A percentile compares a stretch with the other conserved stretches of the same genome.
Evolutionary conservation across 257 asterid genomes (phyloP).

Genomic region (Marsdenia floribunda): DNA sequence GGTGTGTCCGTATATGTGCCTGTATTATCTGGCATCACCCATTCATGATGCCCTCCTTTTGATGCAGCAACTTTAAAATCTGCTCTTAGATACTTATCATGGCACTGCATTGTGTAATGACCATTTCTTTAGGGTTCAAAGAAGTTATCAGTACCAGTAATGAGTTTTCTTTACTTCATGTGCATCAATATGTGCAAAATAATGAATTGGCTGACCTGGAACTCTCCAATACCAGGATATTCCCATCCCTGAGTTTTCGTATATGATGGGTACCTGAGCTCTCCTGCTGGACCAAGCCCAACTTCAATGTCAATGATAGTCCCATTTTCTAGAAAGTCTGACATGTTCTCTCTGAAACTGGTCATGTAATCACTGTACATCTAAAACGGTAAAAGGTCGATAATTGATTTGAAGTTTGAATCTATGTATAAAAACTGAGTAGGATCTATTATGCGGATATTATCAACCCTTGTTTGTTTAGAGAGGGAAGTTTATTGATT

Average conservation of each 20-base stretch:
- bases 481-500: neutral
- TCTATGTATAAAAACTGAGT: neutral
- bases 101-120: conserved; percentile 27
- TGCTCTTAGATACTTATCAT: conserved; percentile 30
- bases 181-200: neutral
- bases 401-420: neutral
- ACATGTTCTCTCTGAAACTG: conserved; percentile 65
- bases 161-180: neutral
- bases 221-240: conserved; percentile 82
- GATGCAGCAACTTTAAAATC: conserved; percentile 29
- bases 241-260: conserved; percentile 70
- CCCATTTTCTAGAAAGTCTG: conserved; percentile 46
- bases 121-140: neutral
- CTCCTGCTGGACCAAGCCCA: conserved; percentile 91
- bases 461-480: neutral
- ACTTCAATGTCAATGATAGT: conserved; percentile 69
- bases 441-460: neutral
- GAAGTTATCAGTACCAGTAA: neutral
- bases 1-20: conserved; percentile 38
- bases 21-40: conserved; percentile 36
- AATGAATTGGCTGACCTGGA: conserved; percentile 38
- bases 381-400: conserved; percentile 23
- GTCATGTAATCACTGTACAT: conserved; percentile 73
- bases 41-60: conserved; percentile 33
- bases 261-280: conserved; percentile 79